These are phyloP conservation scores for Coelastrella sp. DNA, from an alignment of 139 green algal species.

Conservation along the genomic window DNA sequence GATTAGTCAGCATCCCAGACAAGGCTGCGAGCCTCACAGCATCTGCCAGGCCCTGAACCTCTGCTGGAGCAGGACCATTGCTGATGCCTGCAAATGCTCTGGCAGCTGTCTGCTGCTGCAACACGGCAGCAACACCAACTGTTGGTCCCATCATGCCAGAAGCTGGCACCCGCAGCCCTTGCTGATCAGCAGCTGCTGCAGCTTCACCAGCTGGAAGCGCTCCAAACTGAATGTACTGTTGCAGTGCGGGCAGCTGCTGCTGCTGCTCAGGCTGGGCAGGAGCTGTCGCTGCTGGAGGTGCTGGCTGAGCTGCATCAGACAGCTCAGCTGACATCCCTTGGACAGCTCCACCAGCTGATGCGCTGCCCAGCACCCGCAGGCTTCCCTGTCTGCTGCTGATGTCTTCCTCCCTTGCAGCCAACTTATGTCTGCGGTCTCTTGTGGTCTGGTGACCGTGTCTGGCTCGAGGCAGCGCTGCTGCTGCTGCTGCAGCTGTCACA, in stretches of 20 bases:
- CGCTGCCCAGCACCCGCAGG: slow-evolving; percentile 22
- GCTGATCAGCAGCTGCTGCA: not conserved
- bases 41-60: slow-evolving; percentile 30
- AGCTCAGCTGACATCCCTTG: slow-evolving; percentile 37
- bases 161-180: not conserved
- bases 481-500: slow-evolving; percentile 12
- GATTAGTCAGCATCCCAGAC: not conserved
- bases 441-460: not conserved
- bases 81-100: slow-evolving; percentile 4
- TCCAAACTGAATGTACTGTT: not conserved
- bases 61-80: slow-evolving; percentile 39
- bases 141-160: not conserved
- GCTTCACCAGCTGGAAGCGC: not conserved
- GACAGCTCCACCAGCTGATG: not conserved
- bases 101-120: not conserved
- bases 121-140: too few relatives aligned
- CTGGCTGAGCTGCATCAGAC: slow-evolving; percentile 43
- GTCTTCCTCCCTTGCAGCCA: slow-evolving; percentile 36
- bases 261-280: not conserved
- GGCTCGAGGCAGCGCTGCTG: not conserved
- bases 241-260: not conserved
- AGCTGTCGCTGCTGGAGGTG: slow-evolving; percentile 17
- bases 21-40: not conserved
- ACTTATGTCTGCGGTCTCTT: slow-evolving; percentile 6
- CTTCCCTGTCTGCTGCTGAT: slow-evolving; percentile 37